phyloP scores from a whole-genome alignment of 1,139 yeast genomes.

The Kluyveromyces sp. region DNA sequence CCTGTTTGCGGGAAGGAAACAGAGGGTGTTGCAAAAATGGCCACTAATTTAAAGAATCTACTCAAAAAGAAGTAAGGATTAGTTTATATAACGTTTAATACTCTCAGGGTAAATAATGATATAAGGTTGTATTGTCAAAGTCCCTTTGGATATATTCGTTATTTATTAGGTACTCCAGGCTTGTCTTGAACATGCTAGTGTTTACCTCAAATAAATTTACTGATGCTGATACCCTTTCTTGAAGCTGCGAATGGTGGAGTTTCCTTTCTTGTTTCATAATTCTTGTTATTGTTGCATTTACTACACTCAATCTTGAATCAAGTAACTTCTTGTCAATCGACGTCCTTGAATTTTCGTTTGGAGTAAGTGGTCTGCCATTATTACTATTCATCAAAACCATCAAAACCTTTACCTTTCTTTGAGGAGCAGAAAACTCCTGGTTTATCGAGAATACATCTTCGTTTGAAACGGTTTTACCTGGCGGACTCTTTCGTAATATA shows the following conservation, averaged over 20 bases:
- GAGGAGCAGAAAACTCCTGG: slow-evolving; percentile 61
- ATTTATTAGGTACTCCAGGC: slow-evolving; percentile 75
- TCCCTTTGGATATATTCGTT: slow-evolving; percentile 78
- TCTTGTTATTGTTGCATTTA: slow-evolving; percentile 86
- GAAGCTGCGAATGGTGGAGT: slow-evolving; percentile 54
- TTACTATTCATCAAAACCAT: slow-evolving; percentile 44
- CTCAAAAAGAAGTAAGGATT: neutral
- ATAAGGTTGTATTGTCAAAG: slow-evolving; percentile 49
- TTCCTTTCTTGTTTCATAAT: slow-evolving; percentile 72
- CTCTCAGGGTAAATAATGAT: slow-evolving; percentile 60
- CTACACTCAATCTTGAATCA: slow-evolving; percentile 11
- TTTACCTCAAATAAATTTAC: slow-evolving; percentile 48
- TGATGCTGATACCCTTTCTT: slow-evolving; percentile 59
- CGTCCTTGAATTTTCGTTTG: slow-evolving; percentile 27
- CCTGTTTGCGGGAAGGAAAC: slow-evolving; percentile 53
- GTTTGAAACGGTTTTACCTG: slow-evolving; percentile 60
- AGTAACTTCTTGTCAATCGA: slow-evolving; percentile 15
- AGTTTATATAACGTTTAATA: neutral
- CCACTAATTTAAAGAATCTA: slow-evolving; percentile 16
- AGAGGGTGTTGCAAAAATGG: slow-evolving; percentile 38
- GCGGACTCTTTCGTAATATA: slow-evolving; percentile 62
- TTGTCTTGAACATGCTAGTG: slow-evolving; percentile 58
- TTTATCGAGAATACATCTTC: slow-evolving; percentile 65
- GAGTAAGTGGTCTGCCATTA: neutral
- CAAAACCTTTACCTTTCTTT: slow-evolving; percentile 66